Evolutionary conservation across 192 early-diverging fungal genomes (phyloP), one percentile per base, ranked within the genome.

Genomic region (Backusella parvicylindrica): DNA sequence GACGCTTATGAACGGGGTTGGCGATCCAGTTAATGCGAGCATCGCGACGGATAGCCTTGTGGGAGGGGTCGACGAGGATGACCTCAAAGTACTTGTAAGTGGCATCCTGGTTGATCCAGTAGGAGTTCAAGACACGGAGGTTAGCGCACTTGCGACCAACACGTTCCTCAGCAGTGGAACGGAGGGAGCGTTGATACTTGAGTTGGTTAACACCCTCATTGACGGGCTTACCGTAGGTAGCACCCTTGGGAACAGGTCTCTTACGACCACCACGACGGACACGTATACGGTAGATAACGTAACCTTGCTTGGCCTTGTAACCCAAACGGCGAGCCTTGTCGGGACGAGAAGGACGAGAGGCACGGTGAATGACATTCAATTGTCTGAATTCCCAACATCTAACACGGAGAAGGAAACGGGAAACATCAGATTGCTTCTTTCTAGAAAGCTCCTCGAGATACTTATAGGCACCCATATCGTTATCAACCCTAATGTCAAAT

Each of bases 291-390:
- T 99, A 99, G 87, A 99, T 91, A 79, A 99, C 95, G 85, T 93
- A 99, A 83, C 97, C 97, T 89, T 98, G 97, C 91, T 99, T 99
- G 89, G 97, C 97, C 90, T 99, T 99, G 93, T 99, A 99, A 78
- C 97, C 97, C 72, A 99, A 90, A 85, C 97, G 95, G 86, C 97
- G 95, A 43, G 97, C 97, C 91, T 98, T 98, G 86, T 98, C 95
- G 75, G 96, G 96, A 84, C 96, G 96, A 77, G 96, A 96, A 68
- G 97, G 95, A 82, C 96, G 95, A 72, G 96, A 96, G 33, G 96
- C 97, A 81, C 97, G 96, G 91, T 98, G 96, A 86, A 99, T 95
- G 74, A 95, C 92, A 86, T 97, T 95, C 88, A 99, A 91, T 88
- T 99, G 97, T 76, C 96, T 90, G 94, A 91, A 97, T 88, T 97